Evolutionary conservation across 202 grass and related monocot genomes (phyloP), one percentile per base, ranked within the genome.

Genomic region (Cymbopogon flexuosus): DNA sequence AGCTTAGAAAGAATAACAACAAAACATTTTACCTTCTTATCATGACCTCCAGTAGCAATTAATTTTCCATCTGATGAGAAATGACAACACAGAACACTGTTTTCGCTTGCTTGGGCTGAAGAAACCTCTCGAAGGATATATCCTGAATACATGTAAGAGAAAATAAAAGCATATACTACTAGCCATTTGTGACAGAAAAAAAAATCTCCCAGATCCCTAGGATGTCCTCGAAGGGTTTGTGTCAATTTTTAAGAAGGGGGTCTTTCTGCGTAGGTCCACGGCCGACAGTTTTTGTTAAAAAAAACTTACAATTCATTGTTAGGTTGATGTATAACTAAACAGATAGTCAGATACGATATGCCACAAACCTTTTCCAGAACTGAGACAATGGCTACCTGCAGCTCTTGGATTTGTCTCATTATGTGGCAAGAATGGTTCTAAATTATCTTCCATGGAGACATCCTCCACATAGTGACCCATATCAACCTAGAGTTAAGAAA

Each of bases 61-160:
- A 95, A 29, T 63, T 99, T 95, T 79, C 96, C 92, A 66, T 99
- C 92, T 60, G 90, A 95, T 73, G 96, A 95, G 80, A 99, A 99
- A 68, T 99, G 92, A 78, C 96, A 99, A 47, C 92, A 94, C 57
- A 94, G 65, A 57, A 94, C 70, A 65, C 86, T 80, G 47, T 47
- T 83, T 65, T 70, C 87, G 87, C 89, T 91, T 65, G 86, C 92
- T 78, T 79, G 77, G 1, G 75, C 72, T 22, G 89, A 89, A 87
- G 60, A 79, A 24, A 91, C 77, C 78, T 91, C 92, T 63, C 68
- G 75, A 65, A 94, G 87, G 65, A 83, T 72, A 43, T 85, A 89
- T 57, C 81, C 92, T 91, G 78, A 33, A 3, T 62, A 71, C 18
- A 84, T 30, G 73, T 22, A 79, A 69, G 36, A 34, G 24, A 72